Conservation (phyloP, 768 basidiomycete genomes). For the Mycena vitilis region DNA sequence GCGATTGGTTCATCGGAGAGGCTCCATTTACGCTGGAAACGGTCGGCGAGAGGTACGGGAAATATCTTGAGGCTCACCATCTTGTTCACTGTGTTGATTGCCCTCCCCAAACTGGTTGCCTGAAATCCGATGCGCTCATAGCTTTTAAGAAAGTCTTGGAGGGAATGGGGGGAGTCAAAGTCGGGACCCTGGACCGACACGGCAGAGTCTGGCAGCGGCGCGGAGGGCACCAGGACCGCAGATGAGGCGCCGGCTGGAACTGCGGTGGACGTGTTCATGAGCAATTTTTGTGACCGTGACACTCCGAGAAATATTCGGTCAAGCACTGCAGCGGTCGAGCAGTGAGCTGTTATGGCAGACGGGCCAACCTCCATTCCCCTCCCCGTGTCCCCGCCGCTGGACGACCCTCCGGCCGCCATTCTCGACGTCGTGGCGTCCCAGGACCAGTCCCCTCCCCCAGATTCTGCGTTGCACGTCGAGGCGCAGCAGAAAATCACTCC, state of each 20-base stretch:
- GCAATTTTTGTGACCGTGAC: not conserved
- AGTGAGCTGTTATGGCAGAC: slow-evolving; percentile 39
- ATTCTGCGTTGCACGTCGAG: slow-evolving; percentile 20
- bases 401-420: slow-evolving; percentile 10
- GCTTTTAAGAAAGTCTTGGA: slow-evolving; percentile 76
- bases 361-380: slow-evolving; percentile 37
- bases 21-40: slow-evolving; percentile 82
- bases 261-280: slow-evolving; percentile 26
- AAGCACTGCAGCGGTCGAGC: not conserved
- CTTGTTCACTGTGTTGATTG: slow-evolving; percentile 90
- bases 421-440: slow-evolving; percentile 9
- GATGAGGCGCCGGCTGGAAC: slow-evolving; percentile 73
- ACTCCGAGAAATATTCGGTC: slow-evolving; percentile 8
- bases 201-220: slow-evolving; percentile 72
- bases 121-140: slow-evolving; percentile 97
- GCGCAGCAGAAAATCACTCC: slow-evolving; percentile 15
- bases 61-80: slow-evolving; percentile 70
- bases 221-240: slow-evolving; percentile 83
- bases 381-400: slow-evolving; percentile 39
- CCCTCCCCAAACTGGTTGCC: slow-evolving; percentile 90
- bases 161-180: slow-evolving; percentile 75
- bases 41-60: slow-evolving; percentile 15
- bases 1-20: slow-evolving; percentile 85
- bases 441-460: slow-evolving; percentile 11
- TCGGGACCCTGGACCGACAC: slow-evolving; percentile 88